Base-by-base conservation (phyloP, 495 filamentous ascomycete genomes). In the Aspergillus egyptiacus region DNA sequence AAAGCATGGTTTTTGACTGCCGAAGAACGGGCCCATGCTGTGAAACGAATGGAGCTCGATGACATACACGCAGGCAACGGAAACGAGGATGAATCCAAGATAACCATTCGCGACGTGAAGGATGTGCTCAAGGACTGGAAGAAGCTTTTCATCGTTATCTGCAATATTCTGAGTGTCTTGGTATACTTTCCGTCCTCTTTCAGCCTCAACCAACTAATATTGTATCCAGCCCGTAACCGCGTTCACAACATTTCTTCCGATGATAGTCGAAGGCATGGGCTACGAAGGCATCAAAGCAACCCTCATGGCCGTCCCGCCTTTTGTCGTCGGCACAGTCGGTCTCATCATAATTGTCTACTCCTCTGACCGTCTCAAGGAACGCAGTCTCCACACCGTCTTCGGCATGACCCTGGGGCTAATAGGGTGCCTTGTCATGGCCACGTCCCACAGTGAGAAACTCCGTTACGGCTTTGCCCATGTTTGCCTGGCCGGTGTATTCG, bases 401-500 rank as follows among this genome's bases (percentile, higher is more conserved):
- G 46, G 35, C 24, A 39, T 37, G 36, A 15, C 5, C 10, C 42
- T 45, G 17, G 42, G 42, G 5, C 27, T 45, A 13, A 32, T 45
- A 7, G 42, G 42, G 7, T 45, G 42, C 18, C 8, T 45, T 2
- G 42, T 45, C 5, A 45, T 45, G 42, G 42, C 42, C 5, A 45
- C 42, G 0, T 33, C 14, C 0, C 3, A 32, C 2, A 33, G 13
- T 18, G 27, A 32, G 1, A 45, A 45, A 23, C 42, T 45, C 28
- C 42, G 42, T 7, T 45, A 45, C 28, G 42, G 42, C 18, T 45
- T 45, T 15, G 42, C 42, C 17, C 42, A 45, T 23, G 30, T 45
- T 7, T 45, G 42, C 34, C 19, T 45, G 3, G 42, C 42, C 14
- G 42, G 42, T 33, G 28, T 45, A 17, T 45, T 45, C 17, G 42